Evolutionary conservation across 2,329 filamentous ascomycete species (phyloP), one percentile per base, ranked within the genome.

Genomic region (Neonectria hederae): DNA sequence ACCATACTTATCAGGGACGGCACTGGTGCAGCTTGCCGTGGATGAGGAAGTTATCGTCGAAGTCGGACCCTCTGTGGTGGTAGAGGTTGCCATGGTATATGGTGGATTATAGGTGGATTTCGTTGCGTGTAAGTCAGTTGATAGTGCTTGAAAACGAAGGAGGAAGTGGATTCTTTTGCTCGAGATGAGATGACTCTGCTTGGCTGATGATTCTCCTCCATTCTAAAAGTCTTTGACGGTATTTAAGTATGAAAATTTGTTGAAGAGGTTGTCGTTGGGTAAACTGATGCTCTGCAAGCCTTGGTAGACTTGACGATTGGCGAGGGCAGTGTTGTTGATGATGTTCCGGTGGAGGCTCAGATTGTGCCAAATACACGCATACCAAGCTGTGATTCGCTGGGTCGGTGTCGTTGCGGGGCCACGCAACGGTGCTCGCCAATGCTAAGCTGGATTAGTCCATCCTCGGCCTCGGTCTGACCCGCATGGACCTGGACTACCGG

Each of bases 1-100:
- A 1, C 77, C 77, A 49, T 78, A 73, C 43, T 72, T 70, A 11
- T 64, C 76, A 3, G 77, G 77, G 2, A 77, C 68, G 22, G 77
- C 76, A 4, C 69, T 76, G n/a, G 68, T 77, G 48, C 77, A 78
- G 19, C 80, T 67, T 0, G 78, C 77, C 2, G 46, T 65, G 5
- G 67, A 65, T 17, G 69, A 63, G 53, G 70, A 66, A 3, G 56
- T 80, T 79, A 2, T 79, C 63, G 7, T 83, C 79, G 70, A 54
- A 22, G 71, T 63, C n/a, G 65, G 42, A 3, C 30, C 28, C 10
- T 66, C 43, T 11, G 61, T 7, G 8, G 42, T 71, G 8, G 66
- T 72, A 9, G 69, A 63, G 26, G 72, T 72, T 4, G 63, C 59
- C 72, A 75, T 75, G 4, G 55, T 68, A 24, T 21, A 40, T 52